Percentiles rank a stretch among this genome's conserved stretches.
Conservation (phyloP, 352 stramenopile species). For the Globisporangium paroecandrum region DNA sequence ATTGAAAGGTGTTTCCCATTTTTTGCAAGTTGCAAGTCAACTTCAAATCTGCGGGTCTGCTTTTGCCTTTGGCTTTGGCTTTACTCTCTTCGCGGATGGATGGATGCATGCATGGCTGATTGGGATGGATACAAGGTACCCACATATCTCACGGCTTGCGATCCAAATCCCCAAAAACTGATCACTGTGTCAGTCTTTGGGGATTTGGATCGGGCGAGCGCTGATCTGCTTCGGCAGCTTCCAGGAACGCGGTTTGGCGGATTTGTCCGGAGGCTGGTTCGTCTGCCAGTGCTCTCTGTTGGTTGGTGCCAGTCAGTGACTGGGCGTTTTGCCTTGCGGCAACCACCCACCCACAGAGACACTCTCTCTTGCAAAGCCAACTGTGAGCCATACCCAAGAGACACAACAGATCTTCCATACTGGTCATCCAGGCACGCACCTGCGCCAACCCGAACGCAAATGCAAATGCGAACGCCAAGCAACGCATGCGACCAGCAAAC, state of each 20-base stretch:
- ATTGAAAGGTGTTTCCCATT: neutral
- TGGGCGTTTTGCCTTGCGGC: neutral
- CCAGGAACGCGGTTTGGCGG: neutral
- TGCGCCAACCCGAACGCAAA: neutral
- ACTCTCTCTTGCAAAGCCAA: neutral
- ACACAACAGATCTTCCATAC: neutral
- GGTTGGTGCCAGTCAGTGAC: neutral
- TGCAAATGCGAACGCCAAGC: too few relatives aligned
- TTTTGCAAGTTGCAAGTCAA: neutral
- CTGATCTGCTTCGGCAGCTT: neutral
- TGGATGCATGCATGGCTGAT: neutral
- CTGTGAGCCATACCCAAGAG: slow-evolving; percentile 1
- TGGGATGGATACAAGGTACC: slow-evolving; percentile 6
- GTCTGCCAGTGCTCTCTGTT: slow-evolving; percentile 2
- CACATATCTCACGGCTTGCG: slow-evolving; percentile 1
- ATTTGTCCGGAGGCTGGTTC: neutral
- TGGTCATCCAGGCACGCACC: neutral
- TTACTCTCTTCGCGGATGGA: neutral
- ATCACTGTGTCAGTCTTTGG: neutral
- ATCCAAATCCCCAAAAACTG: neutral
- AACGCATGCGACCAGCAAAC: neutral
- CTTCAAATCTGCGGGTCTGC: neutral
- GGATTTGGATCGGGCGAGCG: too few relatives aligned
- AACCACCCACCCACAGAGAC: neutral
- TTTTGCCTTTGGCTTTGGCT: neutral